Base-by-base conservation (phyloP, 805 yeast species). In the Ogataea thermomethanolica region DNA sequence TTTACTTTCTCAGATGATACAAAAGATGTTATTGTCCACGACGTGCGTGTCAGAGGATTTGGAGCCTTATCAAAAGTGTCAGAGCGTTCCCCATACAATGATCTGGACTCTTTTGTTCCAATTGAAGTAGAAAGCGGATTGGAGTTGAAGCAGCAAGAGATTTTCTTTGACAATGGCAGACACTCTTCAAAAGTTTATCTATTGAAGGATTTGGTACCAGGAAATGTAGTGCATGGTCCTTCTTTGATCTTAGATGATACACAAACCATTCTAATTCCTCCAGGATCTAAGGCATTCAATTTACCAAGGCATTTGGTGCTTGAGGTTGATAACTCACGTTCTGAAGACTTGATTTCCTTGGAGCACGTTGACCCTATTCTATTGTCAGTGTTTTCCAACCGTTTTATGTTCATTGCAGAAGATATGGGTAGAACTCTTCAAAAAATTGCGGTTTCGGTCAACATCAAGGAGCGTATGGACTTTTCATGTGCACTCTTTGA, bases 1-100 rank as follows among this genome's bases (percentile, higher is more conserved):
- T 84, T 81, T 59, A 86, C 87, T 0, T 83, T 83, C 60, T 62
- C 72, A 6, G 72, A 77, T 37, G 64, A 65, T 14, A 68, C 73
- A 12, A 69, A 82, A 43, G 74, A 70, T 17, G 73, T 83, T 21
- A 56, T 82, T 8, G 78, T 83, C 10, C 82, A 78, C 48, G 88
- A 84, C 39, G 48, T 62, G 8, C 53, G 65, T 49, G 49, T 84
- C 33, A 78, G 82, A 9, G 79, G 84, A 32, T 86, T 81, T 43
- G 79, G 89, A 11, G 89, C 84, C 51, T 62, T 84, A 7, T 37
- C 38, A 13, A 26, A 35, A 17, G 36, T 38, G 10, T 32, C 25
- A 11, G 53, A 46, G 27, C 32, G 46, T 15, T 49, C 53, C 6
- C 50, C 50, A 8, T 49, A 49, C 35, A 33, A 39, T 17, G 53